Evolutionary conservation across 1,284 basidiomycete species (phyloP).

Genomic region (Anthracocystis setariae): DNA sequence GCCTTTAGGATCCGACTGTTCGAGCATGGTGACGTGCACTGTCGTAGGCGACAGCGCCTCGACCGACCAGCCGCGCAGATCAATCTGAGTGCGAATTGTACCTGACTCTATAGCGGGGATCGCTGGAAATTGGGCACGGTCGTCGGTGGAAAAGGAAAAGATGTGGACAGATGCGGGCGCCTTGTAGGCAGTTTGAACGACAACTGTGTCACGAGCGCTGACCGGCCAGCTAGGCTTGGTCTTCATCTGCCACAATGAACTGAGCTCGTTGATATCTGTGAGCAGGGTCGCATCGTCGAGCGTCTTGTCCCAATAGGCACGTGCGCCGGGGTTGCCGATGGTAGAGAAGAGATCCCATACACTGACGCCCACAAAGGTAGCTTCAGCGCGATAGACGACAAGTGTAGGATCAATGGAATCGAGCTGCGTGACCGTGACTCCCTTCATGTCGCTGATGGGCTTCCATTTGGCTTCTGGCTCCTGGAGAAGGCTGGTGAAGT

Average conservation of each 20-base stretch:
- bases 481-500: slow-evolving; percentile 95
- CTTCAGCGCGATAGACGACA: slow-evolving; percentile 94
- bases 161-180: slow-evolving; percentile 90
- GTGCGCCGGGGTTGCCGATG: slow-evolving; percentile 83
- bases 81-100: slow-evolving; percentile 91
- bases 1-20: slow-evolving; percentile 96
- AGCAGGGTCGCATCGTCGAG: slow-evolving; percentile 85
- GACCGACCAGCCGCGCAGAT: slow-evolving; percentile 95
- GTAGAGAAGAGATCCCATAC: slow-evolving; percentile 96
- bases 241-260: slow-evolving; percentile 71
- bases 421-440: slow-evolving; percentile 83
- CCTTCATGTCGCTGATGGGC: slow-evolving; percentile 80
- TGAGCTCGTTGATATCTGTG: slow-evolving; percentile 81
- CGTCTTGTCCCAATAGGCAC: slow-evolving; percentile 87
- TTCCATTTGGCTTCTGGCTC: slow-evolving; percentile 99
- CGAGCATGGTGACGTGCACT: slow-evolving; percentile 89
- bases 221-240: slow-evolving; percentile 58
- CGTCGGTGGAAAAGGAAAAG: slow-evolving; percentile 93
- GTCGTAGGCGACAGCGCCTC: slow-evolving; percentile 95
- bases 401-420: slow-evolving; percentile 97
- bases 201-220: slow-evolving; percentile 82
- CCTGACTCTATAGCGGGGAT: slow-evolving; percentile 76
- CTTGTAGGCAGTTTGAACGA: slow-evolving; percentile 95
- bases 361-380: slow-evolving; percentile 94
- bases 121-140: slow-evolving; percentile 83